Conservation (phyloP, 208 protist species). For the Herpetomonas samuelpessoai region DNA sequence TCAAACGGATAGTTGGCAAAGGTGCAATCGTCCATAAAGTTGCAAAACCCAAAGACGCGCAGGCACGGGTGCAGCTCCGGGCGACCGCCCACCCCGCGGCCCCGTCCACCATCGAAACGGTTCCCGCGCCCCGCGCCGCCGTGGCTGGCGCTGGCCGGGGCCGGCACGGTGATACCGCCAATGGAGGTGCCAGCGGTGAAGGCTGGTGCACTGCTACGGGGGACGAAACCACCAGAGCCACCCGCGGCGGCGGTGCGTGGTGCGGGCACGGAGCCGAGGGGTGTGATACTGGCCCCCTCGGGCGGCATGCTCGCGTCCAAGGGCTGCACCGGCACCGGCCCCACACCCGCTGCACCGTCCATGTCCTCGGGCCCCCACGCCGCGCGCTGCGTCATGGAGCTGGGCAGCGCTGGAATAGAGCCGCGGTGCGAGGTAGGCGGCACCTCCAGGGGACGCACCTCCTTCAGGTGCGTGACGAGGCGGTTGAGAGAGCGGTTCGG, state of each 20-base stretch:
- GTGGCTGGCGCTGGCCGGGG: constrained; percentile 13
- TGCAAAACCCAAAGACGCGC: constrained; percentile 87
- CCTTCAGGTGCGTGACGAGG: constrained; percentile 64
- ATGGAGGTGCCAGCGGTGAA: neutral
- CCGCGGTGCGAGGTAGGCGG: constrained; percentile 25
- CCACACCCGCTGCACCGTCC: neutral
- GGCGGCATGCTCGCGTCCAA: neutral
- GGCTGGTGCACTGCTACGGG: no score
- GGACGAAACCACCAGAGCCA: no score
- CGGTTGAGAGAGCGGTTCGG: constrained; percentile 74
- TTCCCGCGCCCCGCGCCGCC: constrained; percentile 5
- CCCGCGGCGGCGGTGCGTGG: no score
- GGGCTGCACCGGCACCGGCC: neutral
- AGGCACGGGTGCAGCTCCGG: constrained; percentile 74
- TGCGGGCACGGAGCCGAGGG: neutral
- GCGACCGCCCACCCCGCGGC: constrained; percentile 12
- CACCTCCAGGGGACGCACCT: constrained; percentile 39
- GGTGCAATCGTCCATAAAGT: constrained; percentile 86
- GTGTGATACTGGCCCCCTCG: neutral
- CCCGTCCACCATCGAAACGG: constrained; percentile 4
- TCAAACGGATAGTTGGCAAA: constrained; percentile 88
- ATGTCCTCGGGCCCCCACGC: neutral
- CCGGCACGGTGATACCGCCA: constrained; percentile 18
- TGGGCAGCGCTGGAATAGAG: constrained; percentile 9
- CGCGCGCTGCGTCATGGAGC: constrained; percentile 15